Evolutionary conservation across 306 rosid genomes (phyloP).

Genomic region (Acacia confusa): DNA sequence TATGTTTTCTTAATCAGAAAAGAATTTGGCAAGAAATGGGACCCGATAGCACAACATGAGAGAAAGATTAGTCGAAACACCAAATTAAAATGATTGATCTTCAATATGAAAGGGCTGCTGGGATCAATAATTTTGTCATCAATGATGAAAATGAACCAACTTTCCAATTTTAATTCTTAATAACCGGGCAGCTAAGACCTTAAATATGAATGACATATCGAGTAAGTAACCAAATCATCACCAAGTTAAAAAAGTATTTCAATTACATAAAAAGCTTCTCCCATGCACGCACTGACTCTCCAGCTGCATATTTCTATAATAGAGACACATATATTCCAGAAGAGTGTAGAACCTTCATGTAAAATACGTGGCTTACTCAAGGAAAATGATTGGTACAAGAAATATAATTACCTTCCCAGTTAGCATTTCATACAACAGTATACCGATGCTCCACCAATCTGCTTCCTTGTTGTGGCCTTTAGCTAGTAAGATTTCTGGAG

Average conservation of each 20-base stretch:
- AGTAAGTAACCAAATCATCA: slow-evolving; percentile 12
- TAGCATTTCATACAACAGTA: slow-evolving; percentile 91
- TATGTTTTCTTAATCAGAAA: slow-evolving; percentile 7
- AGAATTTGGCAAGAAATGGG: background rate
- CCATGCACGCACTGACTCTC: background rate
- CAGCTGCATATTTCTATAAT: background rate
- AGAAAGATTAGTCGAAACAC: slow-evolving; percentile 19
- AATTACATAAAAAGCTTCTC: slow-evolving; percentile 5
- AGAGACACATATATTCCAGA: slow-evolving; percentile 5
- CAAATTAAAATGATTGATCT: slow-evolving; percentile 12
- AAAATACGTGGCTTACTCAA: background rate
- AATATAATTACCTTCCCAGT: slow-evolving; percentile 72
- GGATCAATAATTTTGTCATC: background rate
- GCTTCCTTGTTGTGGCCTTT: slow-evolving; percentile 97
- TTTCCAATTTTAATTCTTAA: background rate
- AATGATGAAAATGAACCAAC: background rate
- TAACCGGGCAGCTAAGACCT: background rate
- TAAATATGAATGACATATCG: background rate
- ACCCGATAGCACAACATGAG: slow-evolving; percentile 6
- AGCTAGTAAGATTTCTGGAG: slow-evolving; percentile 82
- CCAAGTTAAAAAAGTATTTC: background rate
- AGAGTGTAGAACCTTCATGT: background rate
- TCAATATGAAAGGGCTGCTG: slow-evolving; percentile 11
- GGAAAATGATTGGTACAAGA: background rate
- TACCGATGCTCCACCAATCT: slow-evolving; percentile 98